These are phyloP conservation scores for Aspergillus calidoustus DNA, from an alignment of 2,329 filamentous ascomycete species.

Conservation along the genomic window DNA sequence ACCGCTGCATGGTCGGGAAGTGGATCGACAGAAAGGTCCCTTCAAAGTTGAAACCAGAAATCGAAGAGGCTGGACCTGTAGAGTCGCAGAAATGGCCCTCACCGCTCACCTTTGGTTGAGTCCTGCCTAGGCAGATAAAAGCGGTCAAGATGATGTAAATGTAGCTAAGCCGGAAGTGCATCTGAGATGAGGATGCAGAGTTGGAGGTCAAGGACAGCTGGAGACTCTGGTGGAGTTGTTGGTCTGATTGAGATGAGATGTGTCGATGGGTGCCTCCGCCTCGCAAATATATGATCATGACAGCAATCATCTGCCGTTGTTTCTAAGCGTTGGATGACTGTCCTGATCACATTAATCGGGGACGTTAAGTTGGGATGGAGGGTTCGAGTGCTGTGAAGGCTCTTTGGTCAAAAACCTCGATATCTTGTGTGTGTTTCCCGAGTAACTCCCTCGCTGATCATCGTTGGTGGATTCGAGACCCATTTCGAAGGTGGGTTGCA, in stretches of 20 bases:
- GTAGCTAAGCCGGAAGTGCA: not conserved
- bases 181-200: constrained; percentile 3
- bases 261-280: not conserved
- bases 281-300: not conserved
- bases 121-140: constrained; percentile 9
- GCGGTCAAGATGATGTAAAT: constrained; percentile 17
- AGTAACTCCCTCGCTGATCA: constrained; percentile 25
- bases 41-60: constrained; percentile 12
- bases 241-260: constrained; percentile 1
- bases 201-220: constrained; percentile 5
- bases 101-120: constrained; percentile 13
- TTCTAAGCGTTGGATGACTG: no score
- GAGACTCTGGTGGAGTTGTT: not conserved
- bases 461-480: constrained; percentile 6
- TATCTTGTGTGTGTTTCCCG: constrained; percentile 27
- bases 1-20: constrained; percentile 44
- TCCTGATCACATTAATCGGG: no score
- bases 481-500: not conserved
- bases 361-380: no score
- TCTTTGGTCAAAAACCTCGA: constrained; percentile 2
- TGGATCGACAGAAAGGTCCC: constrained; percentile 32
- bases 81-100: constrained; percentile 13
- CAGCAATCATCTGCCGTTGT: no score
- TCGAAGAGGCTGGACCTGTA: constrained; percentile 25
- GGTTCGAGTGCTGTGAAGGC: no score